Base-by-base conservation (phyloP, 805 yeast genomes). In the Pichia nanzhaoensis region DNA sequence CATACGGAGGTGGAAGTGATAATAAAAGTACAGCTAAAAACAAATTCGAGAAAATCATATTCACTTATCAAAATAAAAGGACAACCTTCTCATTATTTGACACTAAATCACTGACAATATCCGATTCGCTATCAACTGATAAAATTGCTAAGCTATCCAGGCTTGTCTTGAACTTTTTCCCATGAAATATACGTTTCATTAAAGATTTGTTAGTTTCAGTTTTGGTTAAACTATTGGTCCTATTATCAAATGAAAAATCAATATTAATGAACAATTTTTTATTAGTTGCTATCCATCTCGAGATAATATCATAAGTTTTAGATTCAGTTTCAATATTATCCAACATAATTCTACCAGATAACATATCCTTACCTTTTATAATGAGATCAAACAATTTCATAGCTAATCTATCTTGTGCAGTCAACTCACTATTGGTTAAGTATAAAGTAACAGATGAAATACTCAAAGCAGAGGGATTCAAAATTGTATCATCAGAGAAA, bases 391-490 rank as follows among this genome's bases (percentile, higher is more conserved):
- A 58, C 4, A 59, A 28, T 31, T 52, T 57, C 35, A 61, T 38
- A 3, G 61, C 59, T 16, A 57, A 42, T 13, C 54, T 21, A 44
- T 59, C 63, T 17, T 47, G 42, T 10, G 46, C 41, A 1, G 50
- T 51, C 9, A 53, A 31, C 19, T 48, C 50, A 4, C 39, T n/a
- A 34, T 50, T 51, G 18, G 45, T 53, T 12, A 58, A 27, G 31
- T 58, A 40, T 24, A 61, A 47, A 2, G 55, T 57, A 13, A 61
- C 38, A 1, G 54, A 45, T 4, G 58, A 50, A 20, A 60, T 54
- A 32, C 55, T 52, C 34, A 60, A 56, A 0, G 61, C 54, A n/a
- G 52, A 52, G 6, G 64, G 63, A 43, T 55, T 55, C 17, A 60
- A 40, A 24, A 58, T 51, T 5, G 64, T 60, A 32, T 57, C 59